phyloP scores from a whole-genome alignment of 75 land plant species.

The Sequoia sempervirens region DNA sequence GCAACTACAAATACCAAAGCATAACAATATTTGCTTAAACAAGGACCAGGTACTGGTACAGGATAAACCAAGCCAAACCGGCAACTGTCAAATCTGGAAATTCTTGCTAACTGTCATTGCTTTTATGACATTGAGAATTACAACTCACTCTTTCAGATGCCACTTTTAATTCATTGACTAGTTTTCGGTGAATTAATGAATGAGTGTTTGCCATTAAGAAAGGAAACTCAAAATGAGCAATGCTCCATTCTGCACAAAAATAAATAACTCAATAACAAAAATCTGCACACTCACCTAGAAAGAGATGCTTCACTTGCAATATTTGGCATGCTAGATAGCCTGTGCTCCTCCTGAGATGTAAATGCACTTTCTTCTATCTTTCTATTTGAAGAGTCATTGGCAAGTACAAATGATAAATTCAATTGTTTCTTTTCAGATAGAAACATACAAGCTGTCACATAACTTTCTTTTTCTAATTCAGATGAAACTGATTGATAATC shows the following conservation, averaged over 20 bases:
- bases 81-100: neutral
- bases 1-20: neutral
- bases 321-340: neutral
- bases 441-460: neutral
- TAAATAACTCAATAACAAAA: neutral
- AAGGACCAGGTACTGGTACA: neutral
- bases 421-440: neutral
- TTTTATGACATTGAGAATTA: neutral
- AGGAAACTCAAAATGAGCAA: neutral
- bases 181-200: neutral
- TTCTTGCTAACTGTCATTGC: neutral
- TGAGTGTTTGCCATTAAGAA: neutral
- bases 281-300: constrained; percentile 7
- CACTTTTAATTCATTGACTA: neutral
- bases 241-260: neutral
- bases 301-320: neutral
- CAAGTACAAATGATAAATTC: neutral
- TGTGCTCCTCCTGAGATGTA: neutral
- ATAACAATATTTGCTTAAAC: neutral
- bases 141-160: neutral
- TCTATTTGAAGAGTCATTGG: neutral
- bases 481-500: neutral
- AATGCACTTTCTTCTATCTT: constrained; percentile 1
- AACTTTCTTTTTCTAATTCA: neutral
- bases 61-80: neutral